Evolutionary conservation across 192 early-diverging fungal genomes (phyloP).

Genomic region (Coemansia sp.): DNA sequence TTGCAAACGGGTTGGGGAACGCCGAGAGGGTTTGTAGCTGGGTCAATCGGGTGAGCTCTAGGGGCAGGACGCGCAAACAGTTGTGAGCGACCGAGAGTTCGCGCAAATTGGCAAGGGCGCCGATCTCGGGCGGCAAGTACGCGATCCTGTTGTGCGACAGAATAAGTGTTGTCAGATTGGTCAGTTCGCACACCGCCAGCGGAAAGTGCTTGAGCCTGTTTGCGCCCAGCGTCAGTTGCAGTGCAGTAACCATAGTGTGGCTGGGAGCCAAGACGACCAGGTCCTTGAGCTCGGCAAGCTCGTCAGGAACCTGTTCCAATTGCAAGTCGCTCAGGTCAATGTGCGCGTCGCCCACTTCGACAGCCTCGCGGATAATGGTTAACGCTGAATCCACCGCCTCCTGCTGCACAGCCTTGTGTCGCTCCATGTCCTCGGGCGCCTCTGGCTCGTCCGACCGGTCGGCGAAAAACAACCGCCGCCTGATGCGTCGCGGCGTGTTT

Average conservation of each 20-base stretch:
- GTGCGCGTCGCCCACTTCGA: constrained; percentile 45
- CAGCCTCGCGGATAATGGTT: constrained; percentile 46
- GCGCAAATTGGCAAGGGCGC: constrained; percentile 40
- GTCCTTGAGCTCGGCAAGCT: constrained; percentile 54
- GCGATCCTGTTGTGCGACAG: constrained; percentile 47
- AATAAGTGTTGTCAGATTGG: constrained; percentile 54
- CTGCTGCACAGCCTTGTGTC: constrained; percentile 5
- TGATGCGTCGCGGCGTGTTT: constrained; percentile 36
- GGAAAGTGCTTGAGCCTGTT: constrained; percentile 42
- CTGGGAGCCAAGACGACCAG: constrained; percentile 48
- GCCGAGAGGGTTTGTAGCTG: constrained; percentile 35
- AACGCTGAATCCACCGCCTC: constrained; percentile 28
- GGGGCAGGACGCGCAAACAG: constrained; percentile 34
- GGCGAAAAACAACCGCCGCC: constrained; percentile 49
- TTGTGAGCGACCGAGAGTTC: constrained; percentile 54
- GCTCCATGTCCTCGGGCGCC: constrained; percentile 24
- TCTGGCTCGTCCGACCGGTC: constrained; percentile 23
- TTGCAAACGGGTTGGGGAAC: constrained; percentile 43
- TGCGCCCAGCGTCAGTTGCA: constrained; percentile 40
- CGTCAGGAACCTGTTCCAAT: constrained; percentile 44
- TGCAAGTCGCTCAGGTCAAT: constrained; percentile 56
- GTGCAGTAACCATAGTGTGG: constrained; percentile 33
- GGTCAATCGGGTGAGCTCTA: constrained; percentile 31
- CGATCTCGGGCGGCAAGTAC: constrained; percentile 51
- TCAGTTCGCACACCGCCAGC: constrained; percentile 44